Base-by-base conservation (phyloP, 129 eudicot genomes). In the Lactuca saligna region DNA sequence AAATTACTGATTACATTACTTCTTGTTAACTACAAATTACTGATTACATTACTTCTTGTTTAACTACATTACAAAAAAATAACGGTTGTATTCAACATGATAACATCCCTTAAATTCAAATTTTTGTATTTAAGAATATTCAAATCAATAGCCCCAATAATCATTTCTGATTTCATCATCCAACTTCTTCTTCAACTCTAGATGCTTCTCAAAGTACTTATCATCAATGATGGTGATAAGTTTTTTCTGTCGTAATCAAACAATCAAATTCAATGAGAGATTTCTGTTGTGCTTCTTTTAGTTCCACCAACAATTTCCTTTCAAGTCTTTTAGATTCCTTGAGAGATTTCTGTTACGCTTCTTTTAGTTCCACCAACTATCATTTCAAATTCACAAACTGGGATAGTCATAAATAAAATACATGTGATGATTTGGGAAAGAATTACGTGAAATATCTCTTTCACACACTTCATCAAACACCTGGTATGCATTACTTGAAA, bases 181-280 rank as follows among this genome's bases (percentile, higher is more conserved):
- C n/a, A 92, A 86, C 75, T 88, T 92, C 96, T 92, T 74, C 83
- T 78, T 92, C 64, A 92, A 77, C 74, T 92, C 98, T 57, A 96
- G 98, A 73, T 88, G 95, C 89, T 91, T 91, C 62, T 53, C 98
- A 31, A 86, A 88, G 87, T 91, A 92, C 78, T 92, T 96, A 74
- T 92, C 98, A 3, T 96, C 96, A n/a, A 96, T 92, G 96, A 92
- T 92, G 44, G 98, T 92, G 75, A 91, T 86, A 12, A 92, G 86
- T 83, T 88, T 86, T 66, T 66, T 66, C 98, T 92, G 87, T 75
- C 34, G 13, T 46, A 34, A 25, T 39, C 8, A 25, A 60, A 56
- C 50, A 15, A 60, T 38, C 58, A 37, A 49, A 3, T 58, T 31
- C 29, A n/a, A 53, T 31, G 38, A 54, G 57, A 17, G 96, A 91